A percentile compares a stretch with the other conserved stretches of the same genome.
These are phyloP conservation scores for Aspergillus brunneoviolaceus DNA, from an alignment of 2,329 filamentous ascomycete genomes.

Conservation along the genomic window DNA sequence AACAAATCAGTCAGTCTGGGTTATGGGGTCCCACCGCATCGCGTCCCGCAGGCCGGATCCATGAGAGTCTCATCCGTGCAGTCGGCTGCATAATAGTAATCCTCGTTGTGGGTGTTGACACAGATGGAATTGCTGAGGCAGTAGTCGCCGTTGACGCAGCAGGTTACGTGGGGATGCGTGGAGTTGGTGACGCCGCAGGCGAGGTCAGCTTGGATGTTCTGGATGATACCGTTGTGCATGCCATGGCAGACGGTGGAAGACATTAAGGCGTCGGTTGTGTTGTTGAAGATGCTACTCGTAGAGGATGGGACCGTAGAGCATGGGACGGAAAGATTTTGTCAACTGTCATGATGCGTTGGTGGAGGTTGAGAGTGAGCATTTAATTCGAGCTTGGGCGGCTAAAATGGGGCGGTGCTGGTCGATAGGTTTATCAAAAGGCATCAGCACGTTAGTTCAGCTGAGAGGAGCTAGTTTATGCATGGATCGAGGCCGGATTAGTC, in stretches of 20 bases:
- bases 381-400: no score
- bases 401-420: no score
- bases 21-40: constrained; percentile 6
- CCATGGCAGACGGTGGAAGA: constrained; percentile 6
- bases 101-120: neutral
- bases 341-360: no score
- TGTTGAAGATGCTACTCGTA: no score
- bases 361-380: no score
- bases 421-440: no score
- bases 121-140: constrained; percentile 15
- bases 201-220: neutral
- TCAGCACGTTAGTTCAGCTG: no score
- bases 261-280: neutral
- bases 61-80: constrained; percentile 11
- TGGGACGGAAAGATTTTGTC: neutral
- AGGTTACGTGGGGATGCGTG: constrained; percentile 11
- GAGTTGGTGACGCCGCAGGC: constrained; percentile 11
- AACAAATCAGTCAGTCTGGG: neutral
- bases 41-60: constrained; percentile 10
- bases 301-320: no score
- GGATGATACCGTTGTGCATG: constrained; percentile 3
- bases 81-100: constrained; percentile 12
- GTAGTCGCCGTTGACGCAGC: constrained; percentile 15
- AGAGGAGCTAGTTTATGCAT: no score
- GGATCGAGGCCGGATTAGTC: no score